Percentiles rank a stretch among this genome's conserved stretches.
These are phyloP conservation scores for Boletus tylopilopsis DNA, from an alignment of 768 basidiomycete genomes.

Conservation along the genomic window DNA sequence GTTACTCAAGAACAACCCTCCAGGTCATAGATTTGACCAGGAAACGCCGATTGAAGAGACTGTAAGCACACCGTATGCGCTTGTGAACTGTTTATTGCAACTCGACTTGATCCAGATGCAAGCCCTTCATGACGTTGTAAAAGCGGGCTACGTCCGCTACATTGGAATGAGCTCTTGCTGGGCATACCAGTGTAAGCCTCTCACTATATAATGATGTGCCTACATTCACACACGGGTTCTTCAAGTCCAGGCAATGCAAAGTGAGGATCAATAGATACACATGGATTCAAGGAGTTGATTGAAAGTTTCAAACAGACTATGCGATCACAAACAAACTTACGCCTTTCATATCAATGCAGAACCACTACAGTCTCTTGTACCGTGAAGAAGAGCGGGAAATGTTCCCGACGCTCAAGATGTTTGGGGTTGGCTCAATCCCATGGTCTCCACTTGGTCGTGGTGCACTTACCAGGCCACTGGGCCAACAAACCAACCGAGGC, in stretches of 20 bases:
- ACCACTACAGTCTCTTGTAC: slow-evolving; percentile 53
- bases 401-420: slow-evolving; percentile 48
- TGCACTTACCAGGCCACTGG: slow-evolving; percentile 32
- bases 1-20: neutral
- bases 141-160: slow-evolving; percentile 46
- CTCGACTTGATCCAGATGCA: slow-evolving; percentile 33
- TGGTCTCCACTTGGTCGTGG: slow-evolving; percentile 44
- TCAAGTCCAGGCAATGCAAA: slow-evolving; percentile 39
- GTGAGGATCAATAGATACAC: slow-evolving; percentile 13
- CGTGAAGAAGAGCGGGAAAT: slow-evolving; percentile 60
- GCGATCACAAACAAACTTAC: slow-evolving; percentile 42
- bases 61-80: slow-evolving; percentile 11
- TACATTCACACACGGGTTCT: slow-evolving; percentile 3
- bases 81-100: neutral
- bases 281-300: neutral
- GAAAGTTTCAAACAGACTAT: slow-evolving; percentile 27
- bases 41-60: slow-evolving; percentile 51
- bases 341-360: slow-evolving; percentile 64
- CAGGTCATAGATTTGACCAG: slow-evolving; percentile 46
- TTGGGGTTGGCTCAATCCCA: slow-evolving; percentile 44
- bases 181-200: slow-evolving; percentile 36
- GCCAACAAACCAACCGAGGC: slow-evolving; percentile 26
- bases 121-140: slow-evolving; percentile 49
- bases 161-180: slow-evolving; percentile 43
- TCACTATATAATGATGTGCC: neutral